Evolutionary conservation across 805 yeast genomes (phyloP), one percentile per base, ranked within the genome.

Genomic region (Schwanniomyces occidentalis): DNA sequence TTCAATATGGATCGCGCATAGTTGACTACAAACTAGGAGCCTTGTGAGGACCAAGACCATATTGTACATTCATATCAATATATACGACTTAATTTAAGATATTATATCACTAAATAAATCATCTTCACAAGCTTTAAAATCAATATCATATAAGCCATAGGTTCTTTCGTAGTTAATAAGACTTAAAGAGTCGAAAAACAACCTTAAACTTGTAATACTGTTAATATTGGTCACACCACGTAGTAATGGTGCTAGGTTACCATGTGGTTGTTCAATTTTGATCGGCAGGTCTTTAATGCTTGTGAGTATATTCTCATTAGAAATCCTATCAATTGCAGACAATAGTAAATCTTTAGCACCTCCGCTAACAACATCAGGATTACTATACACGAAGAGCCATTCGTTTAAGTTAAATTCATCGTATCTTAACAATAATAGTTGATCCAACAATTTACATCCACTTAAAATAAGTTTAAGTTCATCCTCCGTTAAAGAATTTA

Each of bases 341-440:
- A 54, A 42, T 8, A 42, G 13, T 7, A 25, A 13, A 2, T 7
- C 34, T 4, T 37, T 38, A 4, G 46, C 30, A 8, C 46, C 35
- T 12, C 71, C 68, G 46, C 68, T 72, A 19, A 75, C 69, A 13
- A 82, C 78, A 40, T 79, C 82, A 12, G 79, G 69, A 12, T 76
- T 79, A 47, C 84, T 87, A 17, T 80, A 71, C 8, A 91, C 75
- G 52, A 88, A 93, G 2, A 93, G 64, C 98, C 98, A 91, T 49
- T 88, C 93, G 42, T 76, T 53, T 57, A 77, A 52, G 58, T 80
- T 82, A 67, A 91, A 72, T 38, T 88, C 95, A 52, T 90, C 97
- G 26, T 73, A 71, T 23, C 80, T 77, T 37, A 89, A 46, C 2
- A 83, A 67, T 14, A 91, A 55, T 15, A 89, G 56, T 19, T 85